Base-by-base conservation (phyloP, 2,329 filamentous ascomycete genomes). In the Cladosporium oxysporum region DNA sequence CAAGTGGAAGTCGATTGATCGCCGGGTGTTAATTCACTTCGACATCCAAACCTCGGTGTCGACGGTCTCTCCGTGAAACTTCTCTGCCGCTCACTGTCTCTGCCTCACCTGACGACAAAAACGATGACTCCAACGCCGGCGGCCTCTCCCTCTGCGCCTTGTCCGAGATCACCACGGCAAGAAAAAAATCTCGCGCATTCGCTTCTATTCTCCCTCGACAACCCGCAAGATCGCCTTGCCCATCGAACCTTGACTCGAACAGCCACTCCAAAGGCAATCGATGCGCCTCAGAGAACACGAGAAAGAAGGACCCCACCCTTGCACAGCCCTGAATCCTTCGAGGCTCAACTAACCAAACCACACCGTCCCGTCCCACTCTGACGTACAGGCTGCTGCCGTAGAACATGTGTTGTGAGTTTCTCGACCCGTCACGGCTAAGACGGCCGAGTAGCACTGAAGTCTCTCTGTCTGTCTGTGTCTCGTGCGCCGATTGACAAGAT, bases 271-370 rank as follows among this genome's bases (percentile, higher is more conserved):
- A 44, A 60, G 29, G 58, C 58, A 60, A 44, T 60, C 37, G 16
- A 58, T 29, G 47, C 26, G 26, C 58, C 37, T 60, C 21, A 31
- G 14, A 58, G 26, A 31, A 58, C 29, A 87, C 97, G 41, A 18
- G 28, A 33, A 55, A 55, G 18, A 31, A 29, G 28, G 52, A 29
- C 50, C 33, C 52, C 52, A n/a, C 52, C 26, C 23, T 47, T 55
- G 52, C 52, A 55, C 52, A 55, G 52, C 52, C 52, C 31, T 31
- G 52, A 53, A 55, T 55, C 52, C 52, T 55, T 55, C 52, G 6
- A 33, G 28, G 21, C n/a, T 33, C 14, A 33, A 29, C 28, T 47
- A 23, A 11, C n/a, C 14, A 21, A 47, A 10, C 41, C 6, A 47
- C 21, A 47, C 41, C 8, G n/a, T 21, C n/a, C 41, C 41, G 41